A percentile compares a stretch with the other conserved stretches of the same genome.
phyloP scores from a whole-genome alignment of 2,329 filamentous ascomycete genomes.

The Ilyonectria sp. region DNA sequence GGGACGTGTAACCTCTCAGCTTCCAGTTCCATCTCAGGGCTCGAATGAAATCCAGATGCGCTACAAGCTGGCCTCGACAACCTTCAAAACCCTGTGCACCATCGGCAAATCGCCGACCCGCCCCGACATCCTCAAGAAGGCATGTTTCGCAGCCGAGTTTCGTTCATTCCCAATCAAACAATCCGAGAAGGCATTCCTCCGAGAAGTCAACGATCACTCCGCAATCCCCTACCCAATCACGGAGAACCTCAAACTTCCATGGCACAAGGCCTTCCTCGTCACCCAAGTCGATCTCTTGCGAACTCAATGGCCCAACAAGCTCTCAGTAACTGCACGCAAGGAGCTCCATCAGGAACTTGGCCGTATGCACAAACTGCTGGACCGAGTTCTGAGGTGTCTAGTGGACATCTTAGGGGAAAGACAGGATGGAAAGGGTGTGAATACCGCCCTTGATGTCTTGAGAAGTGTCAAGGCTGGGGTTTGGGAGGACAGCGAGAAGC shows the following conservation, averaged over 20 bases:
- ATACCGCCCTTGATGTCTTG: constrained; percentile 81
- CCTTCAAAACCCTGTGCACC: constrained; percentile 50
- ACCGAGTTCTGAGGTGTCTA: constrained; percentile 55
- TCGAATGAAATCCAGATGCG: constrained; percentile 52
- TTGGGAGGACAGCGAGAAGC: constrained; percentile 87
- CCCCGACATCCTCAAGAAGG: constrained; percentile 55
- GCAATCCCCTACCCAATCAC: constrained; percentile 56
- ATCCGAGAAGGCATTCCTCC: constrained; percentile 55
- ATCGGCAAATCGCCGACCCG: constrained; percentile 48
- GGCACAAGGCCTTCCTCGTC: constrained; percentile 83
- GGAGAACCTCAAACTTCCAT: constrained; percentile 67
- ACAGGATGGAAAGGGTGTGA: constrained; percentile 75
- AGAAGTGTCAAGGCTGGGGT: constrained; percentile 81
- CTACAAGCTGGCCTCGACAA: constrained; percentile 52
- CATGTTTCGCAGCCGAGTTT: constrained; percentile 57
- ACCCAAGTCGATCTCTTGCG: constrained; percentile 80
- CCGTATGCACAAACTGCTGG: constrained; percentile 53
- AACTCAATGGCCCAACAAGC: constrained; percentile 71
- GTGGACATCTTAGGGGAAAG: constrained; percentile 56
- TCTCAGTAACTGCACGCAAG: constrained; percentile 52
- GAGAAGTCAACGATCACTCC: constrained; percentile 56
- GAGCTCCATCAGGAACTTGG: constrained; percentile 52
- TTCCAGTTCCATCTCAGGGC: not conserved
- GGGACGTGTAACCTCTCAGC: not conserved
- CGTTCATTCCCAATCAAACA: constrained; percentile 54